Conservation (phyloP, 495 filamentous ascomycete species). For the Glutinoglossum americanum region DNA sequence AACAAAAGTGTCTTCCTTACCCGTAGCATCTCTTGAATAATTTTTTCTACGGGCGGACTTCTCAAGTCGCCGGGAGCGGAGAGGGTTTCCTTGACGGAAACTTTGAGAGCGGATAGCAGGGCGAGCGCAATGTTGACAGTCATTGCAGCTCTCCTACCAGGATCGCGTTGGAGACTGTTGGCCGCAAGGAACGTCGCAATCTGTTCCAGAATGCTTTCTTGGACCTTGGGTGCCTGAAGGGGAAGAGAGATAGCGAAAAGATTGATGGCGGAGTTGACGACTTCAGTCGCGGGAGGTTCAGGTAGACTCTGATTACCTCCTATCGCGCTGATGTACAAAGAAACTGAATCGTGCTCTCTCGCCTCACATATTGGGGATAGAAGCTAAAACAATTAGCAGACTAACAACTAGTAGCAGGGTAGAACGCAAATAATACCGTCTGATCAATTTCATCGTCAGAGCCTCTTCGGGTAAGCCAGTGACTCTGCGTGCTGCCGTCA, state of each 20-base stretch:
- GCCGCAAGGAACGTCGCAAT: conserved; percentile 70
- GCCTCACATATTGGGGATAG: conserved; percentile 60
- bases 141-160: conserved; percentile 72
- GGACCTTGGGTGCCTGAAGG: conserved; percentile 68
- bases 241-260: conserved; percentile 82
- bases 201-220: conserved; percentile 89
- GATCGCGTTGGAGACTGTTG: conserved; percentile 58
- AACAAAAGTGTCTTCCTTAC: conserved; percentile 16
- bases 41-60: conserved; percentile 58
- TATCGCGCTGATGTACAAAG: conserved; percentile 40
- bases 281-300: conserved; percentile 76
- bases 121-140: conserved; percentile 75
- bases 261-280: conserved; percentile 80
- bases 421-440: conserved; percentile 19
- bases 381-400: conserved; percentile 24
- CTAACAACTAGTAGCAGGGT: not conserved
- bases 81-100: conserved; percentile 56
- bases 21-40: conserved; percentile 63
- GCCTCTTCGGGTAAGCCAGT: conserved; percentile 39
- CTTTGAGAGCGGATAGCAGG: conserved; percentile 57
- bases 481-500: conserved; percentile 28
- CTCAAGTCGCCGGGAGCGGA: conserved; percentile 54
- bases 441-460: conserved; percentile 51
- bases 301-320: conserved; percentile 27
- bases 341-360: conserved; percentile 73